Evolutionary conservation across 1,139 yeast species (phyloP), one percentile per base, ranked within the genome.

Genomic region (Yamadazyma epiphylla): DNA sequence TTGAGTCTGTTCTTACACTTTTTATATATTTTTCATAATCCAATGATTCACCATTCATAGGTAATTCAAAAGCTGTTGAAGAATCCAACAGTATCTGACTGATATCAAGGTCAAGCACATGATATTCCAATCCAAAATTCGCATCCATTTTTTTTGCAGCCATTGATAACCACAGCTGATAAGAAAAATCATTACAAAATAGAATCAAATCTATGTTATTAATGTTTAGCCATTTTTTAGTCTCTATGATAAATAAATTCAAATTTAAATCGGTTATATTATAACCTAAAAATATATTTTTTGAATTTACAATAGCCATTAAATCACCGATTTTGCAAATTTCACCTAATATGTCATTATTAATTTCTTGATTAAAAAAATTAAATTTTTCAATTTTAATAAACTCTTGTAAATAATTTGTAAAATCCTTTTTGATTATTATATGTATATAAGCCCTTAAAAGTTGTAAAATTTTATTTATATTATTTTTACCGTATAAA

Each of bases 401-500:
- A 21, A 35, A 41, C 15, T 41, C 40, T 7, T 35, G 21, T n/a
- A 44, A 66, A 26, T 12, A 56, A 51, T 15, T 48, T 47, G 5
- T 19, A 15, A 13, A 21, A 15, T 11, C 8, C 4, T 29, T n/a
- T 8, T 22, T 17, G 2, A 24, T 4, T 5, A 41, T 14, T 4
- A 31, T 5, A 5, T 31, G 20, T 13, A 42, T 27, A 25, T 33
- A 41, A 5, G 75, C 70, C 26, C 40, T 40, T 13, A 52, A 30
- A 6, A 33, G 23, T 3, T 31, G 22, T 6, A 49, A 24, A 3
- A 44, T 25, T 2, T 15, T 10, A 4, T 8, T 15, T 7, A 43
- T n/a, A 5, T 22, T 10, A 4, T 12, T 19, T 36, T 2, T 75
- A 2, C 68, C 86, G 3, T 48, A 37, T 1, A 46, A 43, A 0